phyloP scores from a whole-genome alignment of 192 early-diverging fungal species.

The Coemansia sp. region DNA sequence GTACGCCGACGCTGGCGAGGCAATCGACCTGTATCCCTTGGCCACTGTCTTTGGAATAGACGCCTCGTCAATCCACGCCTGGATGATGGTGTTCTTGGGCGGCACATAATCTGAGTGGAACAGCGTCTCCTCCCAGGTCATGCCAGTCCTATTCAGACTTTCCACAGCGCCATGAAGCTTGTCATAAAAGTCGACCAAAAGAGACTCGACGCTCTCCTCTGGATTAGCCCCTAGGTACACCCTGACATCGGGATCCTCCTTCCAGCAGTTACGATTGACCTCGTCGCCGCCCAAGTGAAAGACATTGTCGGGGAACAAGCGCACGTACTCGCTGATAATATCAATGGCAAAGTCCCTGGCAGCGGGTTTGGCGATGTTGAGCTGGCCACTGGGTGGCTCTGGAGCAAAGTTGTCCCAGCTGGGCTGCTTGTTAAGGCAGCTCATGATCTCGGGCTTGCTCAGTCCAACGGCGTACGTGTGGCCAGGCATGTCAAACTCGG shows the following conservation, averaged over 20 bases:
- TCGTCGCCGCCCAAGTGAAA: slow-evolving; percentile 83
- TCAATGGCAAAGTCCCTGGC: slow-evolving; percentile 65
- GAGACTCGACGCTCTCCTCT: slow-evolving; percentile 33
- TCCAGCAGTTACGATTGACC: slow-evolving; percentile 71
- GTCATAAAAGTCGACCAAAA: slow-evolving; percentile 58
- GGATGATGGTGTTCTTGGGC: slow-evolving; percentile 66
- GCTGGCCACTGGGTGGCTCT: slow-evolving; percentile 81
- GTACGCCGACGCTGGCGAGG: slow-evolving; percentile 63
- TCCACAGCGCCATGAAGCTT: slow-evolving; percentile 57
- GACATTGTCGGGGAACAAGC: slow-evolving; percentile 68
- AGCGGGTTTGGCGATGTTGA: slow-evolving; percentile 68
- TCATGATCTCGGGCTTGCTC: slow-evolving; percentile 60
- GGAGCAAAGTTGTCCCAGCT: slow-evolving; percentile 63
- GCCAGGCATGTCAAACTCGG: slow-evolving; percentile 89
- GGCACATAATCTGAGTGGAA: slow-evolving; percentile 59
- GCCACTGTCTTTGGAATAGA: slow-evolving; percentile 61
- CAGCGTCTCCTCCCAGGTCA: slow-evolving; percentile 83
- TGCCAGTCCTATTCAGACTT: slow-evolving; percentile 58
- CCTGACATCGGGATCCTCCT: slow-evolving; percentile 56
- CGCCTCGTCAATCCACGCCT: slow-evolving; percentile 70
- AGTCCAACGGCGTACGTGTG: slow-evolving; percentile 64
- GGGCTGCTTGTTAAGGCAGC: slow-evolving; percentile 65
- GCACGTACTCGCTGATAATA: slow-evolving; percentile 68
- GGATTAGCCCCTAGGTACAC: slow-evolving; percentile 39
- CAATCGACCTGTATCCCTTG: slow-evolving; percentile 68